Conservation (phyloP, 208 protist species). For the Leishmania tropica region DNA sequence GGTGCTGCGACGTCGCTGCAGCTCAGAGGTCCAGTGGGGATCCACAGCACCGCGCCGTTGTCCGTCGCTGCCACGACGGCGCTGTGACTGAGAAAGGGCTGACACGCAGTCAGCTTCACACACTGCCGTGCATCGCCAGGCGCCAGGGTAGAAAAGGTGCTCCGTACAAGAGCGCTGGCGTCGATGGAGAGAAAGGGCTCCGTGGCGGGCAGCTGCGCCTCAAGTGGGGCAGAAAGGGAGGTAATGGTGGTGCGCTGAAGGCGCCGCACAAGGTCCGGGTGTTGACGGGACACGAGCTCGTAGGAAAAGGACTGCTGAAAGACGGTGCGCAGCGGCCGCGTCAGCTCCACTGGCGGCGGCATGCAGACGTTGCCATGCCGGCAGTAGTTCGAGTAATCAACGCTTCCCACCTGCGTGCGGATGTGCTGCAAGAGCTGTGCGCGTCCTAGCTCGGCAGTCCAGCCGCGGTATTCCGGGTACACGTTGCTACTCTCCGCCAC, state of each 20-base stretch:
- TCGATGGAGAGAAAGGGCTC: slow-evolving; percentile 63
- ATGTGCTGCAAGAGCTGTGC: slow-evolving; percentile 68
- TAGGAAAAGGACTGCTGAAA: slow-evolving; percentile 69
- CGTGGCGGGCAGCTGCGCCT: slow-evolving; percentile 57
- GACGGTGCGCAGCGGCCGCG: slow-evolving; percentile 44
- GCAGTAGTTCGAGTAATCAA: slow-evolving; percentile 57
- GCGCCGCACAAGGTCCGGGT: slow-evolving; percentile 32
- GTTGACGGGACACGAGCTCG: slow-evolving; percentile 47
- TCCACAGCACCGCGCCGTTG: slow-evolving; percentile 65
- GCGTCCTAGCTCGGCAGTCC: slow-evolving; percentile 70
- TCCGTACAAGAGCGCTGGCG: slow-evolving; percentile 40
- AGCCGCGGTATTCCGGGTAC: slow-evolving; percentile 79
- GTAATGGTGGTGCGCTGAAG: slow-evolving; percentile 27
- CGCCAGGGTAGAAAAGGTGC: slow-evolving; percentile 15
- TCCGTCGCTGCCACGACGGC: slow-evolving; percentile 64
- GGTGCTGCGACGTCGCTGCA: background rate
- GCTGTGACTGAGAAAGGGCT: slow-evolving; percentile 64
- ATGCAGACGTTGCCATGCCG: slow-evolving; percentile 52
- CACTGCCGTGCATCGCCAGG: slow-evolving; percentile 24
- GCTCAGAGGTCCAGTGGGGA: slow-evolving; percentile 34
- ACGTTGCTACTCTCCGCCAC: slow-evolving; percentile 61
- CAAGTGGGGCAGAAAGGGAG: slow-evolving; percentile 46
- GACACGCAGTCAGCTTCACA: slow-evolving; percentile 59
- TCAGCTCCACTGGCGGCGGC: slow-evolving; percentile 19
- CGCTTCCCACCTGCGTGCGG: slow-evolving; percentile 43